Evolutionary conservation across 495 filamentous ascomycete genomes (phyloP).

Genomic region (Penicillium flavigenum): DNA sequence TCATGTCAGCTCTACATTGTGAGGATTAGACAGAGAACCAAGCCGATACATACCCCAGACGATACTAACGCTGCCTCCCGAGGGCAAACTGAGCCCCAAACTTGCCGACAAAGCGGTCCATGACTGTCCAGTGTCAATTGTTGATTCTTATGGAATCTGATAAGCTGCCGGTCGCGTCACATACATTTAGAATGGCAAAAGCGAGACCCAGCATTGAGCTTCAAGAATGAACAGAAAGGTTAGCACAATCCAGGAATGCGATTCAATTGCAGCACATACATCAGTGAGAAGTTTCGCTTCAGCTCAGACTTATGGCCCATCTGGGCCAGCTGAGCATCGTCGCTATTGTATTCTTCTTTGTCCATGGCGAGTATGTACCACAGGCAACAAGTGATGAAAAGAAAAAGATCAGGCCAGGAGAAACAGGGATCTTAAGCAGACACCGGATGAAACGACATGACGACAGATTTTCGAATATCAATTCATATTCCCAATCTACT

Average conservation of each 20-base stretch:
- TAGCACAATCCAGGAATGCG: constrained; percentile 4
- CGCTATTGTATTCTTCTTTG: constrained; percentile 25
- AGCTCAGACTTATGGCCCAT: constrained; percentile 66
- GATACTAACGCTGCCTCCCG: constrained; percentile 47
- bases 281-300: constrained; percentile 55
- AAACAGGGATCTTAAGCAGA: constrained; percentile 15
- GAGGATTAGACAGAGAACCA: background rate
- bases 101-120: constrained; percentile 55
- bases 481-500: constrained; percentile 6
- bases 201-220: constrained; percentile 55
- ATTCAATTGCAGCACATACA: constrained; percentile 30
- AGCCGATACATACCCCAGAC: constrained; percentile 44
- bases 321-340: constrained; percentile 57
- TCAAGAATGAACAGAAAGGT: constrained; percentile 5
- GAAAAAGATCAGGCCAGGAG: constrained; percentile 1
- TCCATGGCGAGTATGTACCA: constrained; percentile 24
- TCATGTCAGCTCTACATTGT: background rate
- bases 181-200: constrained; percentile 54
- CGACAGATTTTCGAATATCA: constrained; percentile 15
- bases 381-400: background rate
- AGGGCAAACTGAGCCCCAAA: constrained; percentile 49
- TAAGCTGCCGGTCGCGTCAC: constrained; percentile 9
- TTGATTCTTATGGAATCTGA: constrained; percentile 7
- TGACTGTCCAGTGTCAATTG: constrained; percentile 32
- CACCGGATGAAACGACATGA: constrained; percentile 8